Evolutionary conservation across 179 eudicot genomes (phyloP).

Genomic region (Heliamphora pulchella): DNA sequence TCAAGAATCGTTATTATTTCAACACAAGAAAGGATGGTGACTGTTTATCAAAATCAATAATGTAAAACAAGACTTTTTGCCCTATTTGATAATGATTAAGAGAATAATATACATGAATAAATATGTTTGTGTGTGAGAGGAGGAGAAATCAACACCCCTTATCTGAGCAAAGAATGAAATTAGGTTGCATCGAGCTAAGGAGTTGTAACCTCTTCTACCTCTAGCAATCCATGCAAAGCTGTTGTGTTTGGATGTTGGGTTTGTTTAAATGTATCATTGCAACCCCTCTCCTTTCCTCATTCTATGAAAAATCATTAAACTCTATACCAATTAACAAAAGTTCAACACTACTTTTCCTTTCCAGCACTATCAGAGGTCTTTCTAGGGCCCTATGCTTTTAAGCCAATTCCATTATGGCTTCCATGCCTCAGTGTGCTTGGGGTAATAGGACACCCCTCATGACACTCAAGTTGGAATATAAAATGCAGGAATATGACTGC

Average conservation of each 20-base stretch:
- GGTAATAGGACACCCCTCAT: conserved; percentile 20
- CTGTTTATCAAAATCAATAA: no score
- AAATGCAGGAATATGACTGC: conserved; percentile 8
- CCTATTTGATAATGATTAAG: no score
- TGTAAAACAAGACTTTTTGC: no score
- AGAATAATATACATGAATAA: no score
- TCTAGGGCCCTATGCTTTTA: conserved; percentile 12
- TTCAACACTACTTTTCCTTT: background rate
- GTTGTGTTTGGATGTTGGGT: no score
- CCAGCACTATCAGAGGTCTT: background rate
- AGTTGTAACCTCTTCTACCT: background rate
- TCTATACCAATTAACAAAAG: background rate
- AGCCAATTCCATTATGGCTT: conserved; percentile 18
- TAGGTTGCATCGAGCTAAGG: background rate
- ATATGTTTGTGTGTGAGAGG: no score
- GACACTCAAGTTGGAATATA: conserved; percentile 10
- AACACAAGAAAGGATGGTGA: no score
- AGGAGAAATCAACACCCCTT: no score
- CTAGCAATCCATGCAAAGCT: conserved; percentile 10
- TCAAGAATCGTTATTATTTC: no score
- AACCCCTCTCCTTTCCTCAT: conserved; percentile 7
- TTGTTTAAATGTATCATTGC: conserved; percentile 10
- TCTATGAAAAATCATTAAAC: background rate
- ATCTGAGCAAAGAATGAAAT: no score
- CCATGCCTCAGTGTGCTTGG: conserved; percentile 14